Base-by-base conservation (phyloP, 495 filamentous ascomycete species). In the Hapsidospora chrysogenum region DNA sequence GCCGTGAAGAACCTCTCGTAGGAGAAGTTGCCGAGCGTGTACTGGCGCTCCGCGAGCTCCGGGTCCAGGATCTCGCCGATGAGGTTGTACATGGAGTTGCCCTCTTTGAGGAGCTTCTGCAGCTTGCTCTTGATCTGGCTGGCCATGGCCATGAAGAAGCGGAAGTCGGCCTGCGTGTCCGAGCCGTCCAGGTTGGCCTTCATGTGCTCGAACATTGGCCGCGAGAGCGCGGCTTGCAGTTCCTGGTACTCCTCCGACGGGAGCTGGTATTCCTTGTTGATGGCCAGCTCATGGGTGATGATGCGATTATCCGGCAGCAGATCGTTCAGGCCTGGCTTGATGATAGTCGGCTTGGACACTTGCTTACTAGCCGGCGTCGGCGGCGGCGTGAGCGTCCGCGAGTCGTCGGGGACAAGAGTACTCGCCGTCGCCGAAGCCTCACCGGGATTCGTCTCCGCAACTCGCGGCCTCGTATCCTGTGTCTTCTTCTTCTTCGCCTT, bases 1-100 rank as follows among this genome's bases (percentile, higher is more conserved):
- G 87, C 86, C 2, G 74, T 63, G 58, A 96, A 96, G 58, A 97
- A 94, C 14, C 72, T 76, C 43, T 87, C 78, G 50, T 95, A 94
- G 0, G 92, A 94, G 51, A 96, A 97, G 31, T 72, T 70, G 10
- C 89, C 86, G 31, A 70, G 72, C 19, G 66, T 63, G 42, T 85
- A 84, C 46, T 95, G 84, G 26, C 68, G 72, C 25, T 69, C 60
- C 26, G 94, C 76, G 31, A 83, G 59, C 11, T 81, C 72, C 2
- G 75, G 74, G 44, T 96, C 92, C 13, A 96, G 69, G 6, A 78
- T 72, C 41, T 94, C 87, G 17, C 77, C 77, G 39, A 97, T 85
- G 19, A 86, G 64, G 2, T 69, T 75, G 47, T 96, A 67, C 53
- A 94, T 77, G 11, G 80, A 74, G 46, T 83, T 85, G 1, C 78